A percentile compares a stretch with the other conserved stretches of the same genome.
phyloP scores from a whole-genome alignment of 108 stramenopile genomes.

The Skeletonema marinoi region DNA sequence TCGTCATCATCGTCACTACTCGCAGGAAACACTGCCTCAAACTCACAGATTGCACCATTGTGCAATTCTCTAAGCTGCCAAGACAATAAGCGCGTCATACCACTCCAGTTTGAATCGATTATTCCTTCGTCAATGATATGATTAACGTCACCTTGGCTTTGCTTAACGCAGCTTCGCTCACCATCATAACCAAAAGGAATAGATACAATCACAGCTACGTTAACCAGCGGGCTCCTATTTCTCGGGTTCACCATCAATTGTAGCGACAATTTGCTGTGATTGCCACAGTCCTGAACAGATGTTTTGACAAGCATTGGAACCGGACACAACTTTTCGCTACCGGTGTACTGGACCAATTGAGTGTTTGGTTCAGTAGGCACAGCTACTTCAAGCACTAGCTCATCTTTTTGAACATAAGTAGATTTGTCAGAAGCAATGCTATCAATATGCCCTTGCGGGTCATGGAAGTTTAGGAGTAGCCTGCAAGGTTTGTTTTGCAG shows the following conservation, averaged over 20 bases:
- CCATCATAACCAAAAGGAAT: not conserved
- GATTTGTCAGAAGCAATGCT: not conserved
- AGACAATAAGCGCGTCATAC: conserved; percentile 5
- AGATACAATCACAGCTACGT: not conserved
- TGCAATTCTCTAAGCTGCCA: conserved; percentile 16
- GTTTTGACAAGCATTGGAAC: conserved; percentile 14
- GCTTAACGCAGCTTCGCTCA: not conserved
- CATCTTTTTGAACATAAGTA: not conserved
- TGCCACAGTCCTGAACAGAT: not conserved
- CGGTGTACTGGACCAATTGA: conserved; percentile 3
- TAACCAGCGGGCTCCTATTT: not conserved
- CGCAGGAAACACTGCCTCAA: conserved; percentile 9
- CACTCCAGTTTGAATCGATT: conserved; percentile 9
- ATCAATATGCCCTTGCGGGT: conserved; percentile 1
- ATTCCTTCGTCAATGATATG: conserved; percentile 4
- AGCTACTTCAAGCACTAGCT: not conserved
- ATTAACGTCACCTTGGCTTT: not conserved
- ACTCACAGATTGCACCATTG: conserved; percentile 16
- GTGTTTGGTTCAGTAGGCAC: not conserved
- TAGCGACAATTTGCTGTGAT: not conserved
- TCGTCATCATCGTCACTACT: not conserved
- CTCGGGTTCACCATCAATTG: conserved; percentile 12
- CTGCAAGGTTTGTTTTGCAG: not conserved
- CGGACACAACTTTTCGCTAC: conserved; percentile 1
- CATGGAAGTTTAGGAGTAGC: not conserved